Conservation (phyloP, 345 rosid species). For the Camelina laxa region DNA sequence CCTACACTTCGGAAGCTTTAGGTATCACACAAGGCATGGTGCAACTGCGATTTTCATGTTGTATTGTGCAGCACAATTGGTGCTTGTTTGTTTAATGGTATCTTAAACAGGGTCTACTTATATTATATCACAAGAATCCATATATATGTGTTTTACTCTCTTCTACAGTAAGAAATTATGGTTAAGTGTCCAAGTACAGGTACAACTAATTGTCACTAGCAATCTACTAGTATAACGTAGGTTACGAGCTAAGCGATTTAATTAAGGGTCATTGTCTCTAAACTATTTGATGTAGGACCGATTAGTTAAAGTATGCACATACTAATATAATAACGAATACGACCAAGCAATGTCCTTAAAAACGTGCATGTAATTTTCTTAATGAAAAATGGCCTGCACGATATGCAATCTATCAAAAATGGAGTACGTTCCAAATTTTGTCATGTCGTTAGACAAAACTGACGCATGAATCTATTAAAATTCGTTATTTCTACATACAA, state of each 20-base stretch:
- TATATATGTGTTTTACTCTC: neutral
- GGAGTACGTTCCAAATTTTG: neutral
- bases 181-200: neutral
- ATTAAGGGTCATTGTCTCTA: constrained; percentile 33
- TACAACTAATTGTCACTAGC: constrained; percentile 1
- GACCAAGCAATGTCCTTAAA: constrained; percentile 21
- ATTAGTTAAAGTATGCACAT: constrained; percentile 11
- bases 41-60: no score
- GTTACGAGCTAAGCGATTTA: constrained; percentile 19
- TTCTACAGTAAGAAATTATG: neutral
- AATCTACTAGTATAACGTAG: neutral
- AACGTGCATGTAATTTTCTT: constrained; percentile 19
- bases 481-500: neutral
- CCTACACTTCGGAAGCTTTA: no score
- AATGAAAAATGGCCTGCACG: constrained; percentile 24
- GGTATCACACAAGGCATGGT: no score
- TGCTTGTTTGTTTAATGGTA: no score
- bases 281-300: constrained; percentile 5
- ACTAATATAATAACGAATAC: neutral
- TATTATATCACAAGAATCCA: constrained; percentile 4
- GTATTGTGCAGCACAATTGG: no score
- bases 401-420: neutral
- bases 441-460: neutral
- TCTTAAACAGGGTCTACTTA: no score
- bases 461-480: neutral